Percentiles rank a stretch among this genome's conserved stretches.
Evolutionary conservation across 306 rosid species (phyloP).

Genomic region (Cicer judaicum): DNA sequence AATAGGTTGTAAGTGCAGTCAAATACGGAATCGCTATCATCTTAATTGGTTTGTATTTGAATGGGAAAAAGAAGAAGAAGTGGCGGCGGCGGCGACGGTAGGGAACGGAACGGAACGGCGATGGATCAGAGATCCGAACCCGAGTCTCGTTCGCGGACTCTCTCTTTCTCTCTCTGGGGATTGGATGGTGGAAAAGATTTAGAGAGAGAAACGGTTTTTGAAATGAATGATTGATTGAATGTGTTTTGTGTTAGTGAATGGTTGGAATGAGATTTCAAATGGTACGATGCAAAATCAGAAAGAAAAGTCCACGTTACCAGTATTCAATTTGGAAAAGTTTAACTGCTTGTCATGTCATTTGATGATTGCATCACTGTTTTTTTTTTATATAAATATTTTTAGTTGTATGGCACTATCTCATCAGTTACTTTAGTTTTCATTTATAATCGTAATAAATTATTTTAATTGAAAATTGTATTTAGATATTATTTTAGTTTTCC

Average conservation of each 20-base stretch:
- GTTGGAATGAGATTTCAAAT: slow-evolving; percentile 9
- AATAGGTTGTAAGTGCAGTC: slow-evolving; percentile 90
- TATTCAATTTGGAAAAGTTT: too few species aligned
- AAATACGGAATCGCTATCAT: slow-evolving; percentile 83
- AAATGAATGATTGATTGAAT: not conserved
- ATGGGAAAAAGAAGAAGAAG: too few species aligned
- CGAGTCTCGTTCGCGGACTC: slow-evolving; percentile 39
- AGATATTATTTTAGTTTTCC: too few species aligned
- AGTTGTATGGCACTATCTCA: too few species aligned
- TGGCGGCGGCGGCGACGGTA: not conserved
- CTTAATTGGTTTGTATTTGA: not conserved
- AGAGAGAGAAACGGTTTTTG: not conserved
- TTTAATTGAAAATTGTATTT: too few species aligned
- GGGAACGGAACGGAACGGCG: not conserved
- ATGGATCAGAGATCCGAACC: slow-evolving; percentile 42
- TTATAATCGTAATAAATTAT: too few species aligned
- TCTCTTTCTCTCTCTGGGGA: not conserved
- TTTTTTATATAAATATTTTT: too few species aligned
- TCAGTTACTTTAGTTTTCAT: too few species aligned
- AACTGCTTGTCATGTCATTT: too few species aligned
- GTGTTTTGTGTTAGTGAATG: slow-evolving; percentile 1
- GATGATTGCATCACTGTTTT: too few species aligned
- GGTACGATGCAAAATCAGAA: not conserved
- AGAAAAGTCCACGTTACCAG: not conserved
- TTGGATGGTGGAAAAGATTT: not conserved